Percentiles rank a stretch among this genome's conserved stretches.
These are phyloP conservation scores for Butyriboletus appendiculatus DNA, from an alignment of 1,284 basidiomycete species.

Conservation along the genomic window DNA sequence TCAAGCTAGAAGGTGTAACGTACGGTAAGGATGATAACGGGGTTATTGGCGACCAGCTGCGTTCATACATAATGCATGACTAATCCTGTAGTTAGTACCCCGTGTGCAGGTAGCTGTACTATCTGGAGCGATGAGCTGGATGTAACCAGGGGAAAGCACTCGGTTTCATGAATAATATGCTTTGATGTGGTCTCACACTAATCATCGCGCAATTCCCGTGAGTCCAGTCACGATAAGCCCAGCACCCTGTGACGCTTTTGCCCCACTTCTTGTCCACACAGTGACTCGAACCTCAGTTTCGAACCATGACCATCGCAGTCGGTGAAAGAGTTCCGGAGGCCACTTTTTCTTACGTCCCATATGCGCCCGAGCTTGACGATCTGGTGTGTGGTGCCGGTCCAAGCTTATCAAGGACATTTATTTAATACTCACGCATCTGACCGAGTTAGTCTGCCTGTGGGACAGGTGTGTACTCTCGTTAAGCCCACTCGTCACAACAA, in stretches of 20 bases:
- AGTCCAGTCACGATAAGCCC: not conserved
- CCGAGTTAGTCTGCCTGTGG: conserved; percentile 55
- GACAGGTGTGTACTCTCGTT: conserved; percentile 47
- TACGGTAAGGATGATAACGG: not conserved
- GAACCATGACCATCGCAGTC: conserved; percentile 36
- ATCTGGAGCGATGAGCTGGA: too few species aligned
- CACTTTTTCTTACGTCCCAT: conserved; percentile 66
- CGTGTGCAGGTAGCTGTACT: too few species aligned
- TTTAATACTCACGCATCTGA: not conserved
- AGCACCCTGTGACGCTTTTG: not conserved
- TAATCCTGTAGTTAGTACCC: not conserved
- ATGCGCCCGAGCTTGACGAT: conserved; percentile 64
- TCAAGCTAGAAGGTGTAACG: conserved; percentile 6
- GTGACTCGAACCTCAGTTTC: not conserved
- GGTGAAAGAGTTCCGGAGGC: conserved; percentile 67
- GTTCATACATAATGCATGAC: not conserved
- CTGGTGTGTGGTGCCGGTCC: conserved; percentile 40
- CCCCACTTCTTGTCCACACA: not conserved
- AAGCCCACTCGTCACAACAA: not conserved
- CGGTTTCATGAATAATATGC: not conserved
- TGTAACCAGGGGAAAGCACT: too few species aligned
- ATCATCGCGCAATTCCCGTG: not conserved
- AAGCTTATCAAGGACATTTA: not conserved
- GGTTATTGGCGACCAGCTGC: not conserved
- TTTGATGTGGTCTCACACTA: not conserved